Conservation (phyloP, 2,329 filamentous ascomycete genomes). For the Colletotrichum salicis region DNA sequence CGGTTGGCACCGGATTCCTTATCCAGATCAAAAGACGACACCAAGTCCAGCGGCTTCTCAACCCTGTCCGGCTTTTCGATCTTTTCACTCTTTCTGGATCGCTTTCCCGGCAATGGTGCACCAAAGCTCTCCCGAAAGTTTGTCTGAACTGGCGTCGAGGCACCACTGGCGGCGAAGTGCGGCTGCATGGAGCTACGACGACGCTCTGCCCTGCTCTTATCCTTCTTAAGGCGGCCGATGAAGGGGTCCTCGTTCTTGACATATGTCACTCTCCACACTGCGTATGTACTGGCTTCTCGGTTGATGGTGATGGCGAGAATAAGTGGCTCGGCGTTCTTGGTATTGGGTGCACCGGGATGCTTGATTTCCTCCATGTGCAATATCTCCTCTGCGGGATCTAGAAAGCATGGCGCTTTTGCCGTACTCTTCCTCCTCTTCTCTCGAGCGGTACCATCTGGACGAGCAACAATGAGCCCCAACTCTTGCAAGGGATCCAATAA, state of each 20-base stretch:
- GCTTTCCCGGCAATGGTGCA: constrained; percentile 63
- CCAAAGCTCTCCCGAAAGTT: constrained; percentile 83
- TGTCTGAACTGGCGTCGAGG: constrained; percentile 79
- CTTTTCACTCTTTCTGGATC: constrained; percentile 61
- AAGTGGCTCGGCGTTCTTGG: constrained; percentile 60
- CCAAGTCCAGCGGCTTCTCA: constrained; percentile 68
- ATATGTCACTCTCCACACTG: constrained; percentile 86
- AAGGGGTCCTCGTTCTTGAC: constrained; percentile 73
- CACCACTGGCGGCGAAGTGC: constrained; percentile 73
- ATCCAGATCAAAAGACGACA: constrained; percentile 78
- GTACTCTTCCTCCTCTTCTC: constrained; percentile 50
- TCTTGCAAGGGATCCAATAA: constrained; percentile 88
- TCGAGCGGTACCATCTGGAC: constrained; percentile 55
- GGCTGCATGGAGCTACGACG: constrained; percentile 74
- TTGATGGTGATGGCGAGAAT: constrained; percentile 86
- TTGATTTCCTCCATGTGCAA: constrained; percentile 80
- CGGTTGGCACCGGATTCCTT: constrained; percentile 64
- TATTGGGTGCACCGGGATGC: constrained; percentile 57
- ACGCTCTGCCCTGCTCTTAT: constrained; percentile 59
- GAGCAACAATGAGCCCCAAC: constrained; percentile 81
- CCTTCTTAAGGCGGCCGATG: constrained; percentile 56
- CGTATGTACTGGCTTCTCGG: constrained; percentile 78
- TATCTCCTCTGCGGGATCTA: constrained; percentile 84
- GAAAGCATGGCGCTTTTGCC: constrained; percentile 60
- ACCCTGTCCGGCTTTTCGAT: constrained; percentile 47